phyloP scores from a whole-genome alignment of 2,329 filamentous ascomycete species.

The Aspergillus transmontanensis region DNA sequence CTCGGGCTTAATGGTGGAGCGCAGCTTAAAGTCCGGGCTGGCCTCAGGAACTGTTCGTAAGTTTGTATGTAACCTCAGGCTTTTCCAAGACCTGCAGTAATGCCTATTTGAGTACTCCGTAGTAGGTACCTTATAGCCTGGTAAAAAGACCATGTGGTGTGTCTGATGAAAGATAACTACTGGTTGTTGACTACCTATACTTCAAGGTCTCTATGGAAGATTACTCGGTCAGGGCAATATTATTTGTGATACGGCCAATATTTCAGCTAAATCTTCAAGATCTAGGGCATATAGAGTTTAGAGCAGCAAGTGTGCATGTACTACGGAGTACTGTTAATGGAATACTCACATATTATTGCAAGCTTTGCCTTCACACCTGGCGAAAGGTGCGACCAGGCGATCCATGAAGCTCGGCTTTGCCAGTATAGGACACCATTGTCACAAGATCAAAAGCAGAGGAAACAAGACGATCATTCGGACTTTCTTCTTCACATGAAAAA shows the following conservation, averaged over 20 bases:
- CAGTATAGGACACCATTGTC: background rate
- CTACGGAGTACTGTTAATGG: background rate
- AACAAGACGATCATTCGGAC: constrained; percentile 18
- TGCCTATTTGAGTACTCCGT: background rate
- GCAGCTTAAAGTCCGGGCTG: background rate
- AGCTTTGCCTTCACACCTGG: background rate
- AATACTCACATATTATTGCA: background rate
- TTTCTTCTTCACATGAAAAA: constrained; percentile 28
- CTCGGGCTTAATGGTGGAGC: background rate
- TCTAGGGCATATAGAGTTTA: too few species aligned
- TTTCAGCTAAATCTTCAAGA: too few species aligned
- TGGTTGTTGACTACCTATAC: too few species aligned
- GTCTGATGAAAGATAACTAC: too few species aligned
- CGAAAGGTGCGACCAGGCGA: background rate
- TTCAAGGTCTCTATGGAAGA: too few species aligned
- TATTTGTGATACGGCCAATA: too few species aligned
- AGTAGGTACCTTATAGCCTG: background rate
- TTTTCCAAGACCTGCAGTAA: background rate
- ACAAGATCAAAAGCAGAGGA: background rate
- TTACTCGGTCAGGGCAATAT: background rate
- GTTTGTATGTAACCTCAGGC: background rate
- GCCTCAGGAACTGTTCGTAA: background rate
- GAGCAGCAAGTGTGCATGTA: background rate
- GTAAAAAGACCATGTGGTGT: background rate
- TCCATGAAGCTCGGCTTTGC: background rate